These are phyloP conservation scores for Xerocomus cyaneibrunnescens DNA, from an alignment of 1,284 basidiomycete genomes.

Conservation along the genomic window DNA sequence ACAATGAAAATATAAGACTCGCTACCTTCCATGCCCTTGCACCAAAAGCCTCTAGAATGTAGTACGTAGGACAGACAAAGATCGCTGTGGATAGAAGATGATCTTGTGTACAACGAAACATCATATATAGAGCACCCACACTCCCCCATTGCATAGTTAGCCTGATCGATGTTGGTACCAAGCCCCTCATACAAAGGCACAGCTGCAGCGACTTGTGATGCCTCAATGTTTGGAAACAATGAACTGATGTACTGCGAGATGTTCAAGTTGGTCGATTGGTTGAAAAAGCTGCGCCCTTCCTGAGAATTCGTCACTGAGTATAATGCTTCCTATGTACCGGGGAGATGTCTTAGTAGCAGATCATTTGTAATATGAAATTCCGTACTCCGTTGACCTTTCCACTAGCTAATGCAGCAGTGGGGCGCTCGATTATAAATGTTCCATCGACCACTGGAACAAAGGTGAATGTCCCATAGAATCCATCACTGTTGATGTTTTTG, in stretches of 20 bases:
- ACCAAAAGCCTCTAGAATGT: slow-evolving; percentile 7
- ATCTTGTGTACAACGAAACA: background rate
- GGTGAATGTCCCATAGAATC: slow-evolving; percentile 6
- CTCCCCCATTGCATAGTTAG: slow-evolving; percentile 42
- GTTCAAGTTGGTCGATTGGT: slow-evolving; percentile 13
- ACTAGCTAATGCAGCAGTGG: slow-evolving; percentile 36
- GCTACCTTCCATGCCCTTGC: slow-evolving; percentile 14
- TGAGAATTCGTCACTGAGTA: slow-evolving; percentile 40
- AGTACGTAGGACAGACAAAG: slow-evolving; percentile 8
- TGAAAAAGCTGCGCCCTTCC: slow-evolving; percentile 42
- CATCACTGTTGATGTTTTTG: background rate
- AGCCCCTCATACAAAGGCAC: slow-evolving; percentile 7
- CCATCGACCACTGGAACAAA: slow-evolving; percentile 45
- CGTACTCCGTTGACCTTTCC: slow-evolving; percentile 44
- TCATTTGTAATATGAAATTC: background rate
- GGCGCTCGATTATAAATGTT: slow-evolving; percentile 42
- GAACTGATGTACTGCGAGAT: slow-evolving; percentile 10
- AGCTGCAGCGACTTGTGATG: slow-evolving; percentile 7
- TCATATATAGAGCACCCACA: slow-evolving; percentile 21
- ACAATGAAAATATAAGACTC: background rate
- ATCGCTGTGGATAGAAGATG: background rate
- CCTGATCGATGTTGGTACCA: slow-evolving; percentile 16
- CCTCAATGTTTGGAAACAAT: slow-evolving; percentile 14
- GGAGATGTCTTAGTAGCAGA: slow-evolving; percentile 8
- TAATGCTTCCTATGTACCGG: slow-evolving; percentile 15